Percentiles rank a stretch among this genome's conserved stretches.
phyloP scores from a whole-genome alignment of 2,329 filamentous ascomycete genomes.

The Colletotrichum lindemuthianum region DNA sequence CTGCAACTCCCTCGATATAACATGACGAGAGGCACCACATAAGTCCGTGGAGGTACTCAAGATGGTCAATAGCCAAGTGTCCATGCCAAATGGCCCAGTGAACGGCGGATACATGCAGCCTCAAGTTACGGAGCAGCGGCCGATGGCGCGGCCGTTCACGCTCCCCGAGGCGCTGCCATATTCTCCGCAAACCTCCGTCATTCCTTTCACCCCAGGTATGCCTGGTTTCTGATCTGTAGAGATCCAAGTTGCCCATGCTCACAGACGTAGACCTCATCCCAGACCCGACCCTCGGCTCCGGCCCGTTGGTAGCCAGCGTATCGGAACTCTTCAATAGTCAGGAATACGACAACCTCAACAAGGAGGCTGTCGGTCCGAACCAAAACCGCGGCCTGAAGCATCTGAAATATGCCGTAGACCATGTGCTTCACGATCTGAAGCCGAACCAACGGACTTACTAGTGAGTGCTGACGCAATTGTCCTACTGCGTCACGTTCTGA shows the following conservation, averaged over 20 bases:
- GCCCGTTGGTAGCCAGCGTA: conserved; percentile 62
- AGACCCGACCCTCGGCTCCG: conserved; percentile 69
- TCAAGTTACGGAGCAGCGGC: conserved; percentile 26
- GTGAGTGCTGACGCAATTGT: conserved; percentile 52
- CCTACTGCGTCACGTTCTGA: conserved; percentile 40
- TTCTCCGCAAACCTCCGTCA: conserved; percentile 82
- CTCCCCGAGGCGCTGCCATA: conserved; percentile 84
- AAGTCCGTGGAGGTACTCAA: conserved; percentile 25
- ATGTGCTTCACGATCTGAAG: conserved; percentile 79
- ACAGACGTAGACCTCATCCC: conserved; percentile 68
- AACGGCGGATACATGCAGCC: conserved; percentile 35
- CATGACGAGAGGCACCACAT: conserved; percentile 25
- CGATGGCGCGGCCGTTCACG: conserved; percentile 60
- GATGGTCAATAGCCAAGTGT: conserved; percentile 32
- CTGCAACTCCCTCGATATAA: conserved; percentile 13
- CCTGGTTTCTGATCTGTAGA: conserved; percentile 10
- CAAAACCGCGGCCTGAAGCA: conserved; percentile 58
- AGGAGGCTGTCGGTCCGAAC: conserved; percentile 70
- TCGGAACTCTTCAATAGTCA: conserved; percentile 60
- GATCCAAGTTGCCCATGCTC: not conserved
- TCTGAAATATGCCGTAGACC: conserved; percentile 76
- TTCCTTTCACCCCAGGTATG: conserved; percentile 80
- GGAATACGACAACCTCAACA: conserved; percentile 75
- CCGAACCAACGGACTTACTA: conserved; percentile 76
- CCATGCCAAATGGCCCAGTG: conserved; percentile 28